phyloP scores from a whole-genome alignment of 1,139 yeast genomes.

The Taphrina populina region DNA sequence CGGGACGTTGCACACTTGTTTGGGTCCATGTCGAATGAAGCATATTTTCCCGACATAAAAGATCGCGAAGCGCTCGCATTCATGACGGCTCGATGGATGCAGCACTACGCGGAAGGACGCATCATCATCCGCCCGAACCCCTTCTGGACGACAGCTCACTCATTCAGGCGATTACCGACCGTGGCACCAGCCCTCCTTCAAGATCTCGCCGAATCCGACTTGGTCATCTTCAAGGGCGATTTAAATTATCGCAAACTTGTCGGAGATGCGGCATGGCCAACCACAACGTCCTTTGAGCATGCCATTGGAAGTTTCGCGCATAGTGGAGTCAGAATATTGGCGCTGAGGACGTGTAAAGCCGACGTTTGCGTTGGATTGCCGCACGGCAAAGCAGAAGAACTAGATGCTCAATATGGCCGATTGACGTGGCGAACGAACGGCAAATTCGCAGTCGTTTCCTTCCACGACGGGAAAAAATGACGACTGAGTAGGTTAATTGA shows the following conservation, averaged over 20 bases:
- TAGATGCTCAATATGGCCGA: slow-evolving; percentile 43
- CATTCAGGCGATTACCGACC: slow-evolving; percentile 64
- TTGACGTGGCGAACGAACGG: slow-evolving; percentile 38
- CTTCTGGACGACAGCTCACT: slow-evolving; percentile 80
- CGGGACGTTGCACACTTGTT: slow-evolving; percentile 68
- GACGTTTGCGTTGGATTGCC: slow-evolving; percentile 84
- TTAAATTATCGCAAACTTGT: slow-evolving; percentile 90
- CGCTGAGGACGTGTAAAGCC: slow-evolving; percentile 91
- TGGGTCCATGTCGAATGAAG: slow-evolving; percentile 50
- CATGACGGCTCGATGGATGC: slow-evolving; percentile 43
- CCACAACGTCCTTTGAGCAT: slow-evolving; percentile 66
- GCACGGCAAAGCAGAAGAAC: slow-evolving; percentile 65
- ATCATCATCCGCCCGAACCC: slow-evolving; percentile 62
- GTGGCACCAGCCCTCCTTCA: slow-evolving; percentile 58
- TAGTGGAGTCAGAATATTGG: slow-evolving; percentile 57
- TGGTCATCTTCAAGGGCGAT: slow-evolving; percentile 82
- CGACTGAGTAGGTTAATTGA: background rate
- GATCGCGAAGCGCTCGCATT: slow-evolving; percentile 12
- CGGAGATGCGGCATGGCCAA: slow-evolving; percentile 78
- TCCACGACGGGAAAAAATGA: slow-evolving; percentile 28
- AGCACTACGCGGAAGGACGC: slow-evolving; percentile 52
- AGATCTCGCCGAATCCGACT: slow-evolving; percentile 57
- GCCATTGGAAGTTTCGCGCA: slow-evolving; percentile 70
- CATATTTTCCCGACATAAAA: slow-evolving; percentile 26
- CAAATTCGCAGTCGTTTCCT: slow-evolving; percentile 32